These are phyloP conservation scores for Aureobasidium sp. DNA, from an alignment of 2,329 filamentous ascomycete species.

Conservation along the genomic window DNA sequence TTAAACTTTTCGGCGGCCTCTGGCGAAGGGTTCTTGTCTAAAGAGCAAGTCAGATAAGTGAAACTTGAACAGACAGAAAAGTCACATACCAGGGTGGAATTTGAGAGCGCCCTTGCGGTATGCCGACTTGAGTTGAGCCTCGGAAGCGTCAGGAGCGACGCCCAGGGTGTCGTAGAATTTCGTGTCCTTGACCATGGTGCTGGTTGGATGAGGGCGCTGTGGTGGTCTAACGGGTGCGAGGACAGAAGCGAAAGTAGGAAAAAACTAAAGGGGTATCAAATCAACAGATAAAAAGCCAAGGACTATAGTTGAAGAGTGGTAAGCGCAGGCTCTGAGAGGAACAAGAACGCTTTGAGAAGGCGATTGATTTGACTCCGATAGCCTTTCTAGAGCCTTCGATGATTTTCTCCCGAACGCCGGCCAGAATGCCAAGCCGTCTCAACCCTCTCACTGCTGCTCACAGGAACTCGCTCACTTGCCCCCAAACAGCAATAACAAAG, in stretches of 20 bases:
- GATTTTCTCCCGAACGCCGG: conserved; percentile 1
- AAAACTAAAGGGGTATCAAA: conserved; percentile 7
- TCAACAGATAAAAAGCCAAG: conserved; percentile 10
- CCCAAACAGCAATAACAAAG: not conserved
- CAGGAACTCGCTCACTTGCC: not conserved
- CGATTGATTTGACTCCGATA: conserved; percentile 2
- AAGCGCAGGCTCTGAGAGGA: conserved; percentile 8
- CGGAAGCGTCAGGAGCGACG: conserved; percentile 69
- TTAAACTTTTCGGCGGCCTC: conserved; percentile 97
- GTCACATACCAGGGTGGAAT: conserved; percentile 65
- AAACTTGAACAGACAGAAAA: no score
- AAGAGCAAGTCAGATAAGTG: not conserved
- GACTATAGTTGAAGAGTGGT: conserved; percentile 1
- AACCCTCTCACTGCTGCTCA: not conserved
- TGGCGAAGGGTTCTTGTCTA: conserved; percentile 95
- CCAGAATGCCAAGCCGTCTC: not conserved
- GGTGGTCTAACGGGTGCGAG: not conserved
- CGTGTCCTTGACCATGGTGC: conserved; percentile 67
- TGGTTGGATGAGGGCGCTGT: conserved; percentile 11
- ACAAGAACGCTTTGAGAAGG: conserved; percentile 1
- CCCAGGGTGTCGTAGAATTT: conserved; percentile 72
- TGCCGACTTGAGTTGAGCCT: conserved; percentile 82
- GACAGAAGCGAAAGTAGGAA: not conserved
- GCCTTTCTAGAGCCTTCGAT: conserved; percentile 9
- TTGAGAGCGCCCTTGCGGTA: conserved; percentile 79